phyloP scores from a whole-genome alignment of 441 rosid genomes.

The Pelargonium fulgidum region DNA sequence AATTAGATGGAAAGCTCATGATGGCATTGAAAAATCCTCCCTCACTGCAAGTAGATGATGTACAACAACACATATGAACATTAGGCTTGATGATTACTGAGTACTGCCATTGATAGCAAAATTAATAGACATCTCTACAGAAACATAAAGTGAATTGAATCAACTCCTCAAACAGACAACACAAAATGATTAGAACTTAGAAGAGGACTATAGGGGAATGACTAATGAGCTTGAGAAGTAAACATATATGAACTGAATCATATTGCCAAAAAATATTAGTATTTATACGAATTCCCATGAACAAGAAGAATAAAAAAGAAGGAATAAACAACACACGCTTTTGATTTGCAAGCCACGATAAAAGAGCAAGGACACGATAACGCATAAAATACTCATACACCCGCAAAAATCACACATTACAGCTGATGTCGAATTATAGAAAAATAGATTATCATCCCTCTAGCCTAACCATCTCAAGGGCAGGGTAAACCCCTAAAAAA shows the following conservation, averaged over 20 bases:
- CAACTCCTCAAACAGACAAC: constrained; percentile 1
- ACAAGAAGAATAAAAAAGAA: no score
- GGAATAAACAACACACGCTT: no score
- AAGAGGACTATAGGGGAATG: not conserved
- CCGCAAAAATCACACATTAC: no score
- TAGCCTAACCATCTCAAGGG: not conserved
- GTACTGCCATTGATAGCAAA: no score
- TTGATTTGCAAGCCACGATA: no score
- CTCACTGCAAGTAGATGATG: constrained; percentile 47
- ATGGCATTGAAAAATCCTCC: constrained; percentile 91
- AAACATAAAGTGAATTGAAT: not conserved
- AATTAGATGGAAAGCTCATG: constrained; percentile 74
- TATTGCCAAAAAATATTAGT: not conserved
- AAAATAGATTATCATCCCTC: not conserved
- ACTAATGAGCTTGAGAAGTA: not conserved
- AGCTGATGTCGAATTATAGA: not conserved
- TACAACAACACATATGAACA: not conserved
- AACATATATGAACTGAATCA: not conserved
- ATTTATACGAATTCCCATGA: not conserved
- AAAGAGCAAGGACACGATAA: no score
- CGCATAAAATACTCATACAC: no score
- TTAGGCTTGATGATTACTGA: not conserved
- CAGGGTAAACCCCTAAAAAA: not conserved
- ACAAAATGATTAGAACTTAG: not conserved
- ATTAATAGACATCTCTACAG: no score